Evolutionary conservation across 306 rosid genomes (phyloP).

Genomic region (Rosa lucieae): DNA sequence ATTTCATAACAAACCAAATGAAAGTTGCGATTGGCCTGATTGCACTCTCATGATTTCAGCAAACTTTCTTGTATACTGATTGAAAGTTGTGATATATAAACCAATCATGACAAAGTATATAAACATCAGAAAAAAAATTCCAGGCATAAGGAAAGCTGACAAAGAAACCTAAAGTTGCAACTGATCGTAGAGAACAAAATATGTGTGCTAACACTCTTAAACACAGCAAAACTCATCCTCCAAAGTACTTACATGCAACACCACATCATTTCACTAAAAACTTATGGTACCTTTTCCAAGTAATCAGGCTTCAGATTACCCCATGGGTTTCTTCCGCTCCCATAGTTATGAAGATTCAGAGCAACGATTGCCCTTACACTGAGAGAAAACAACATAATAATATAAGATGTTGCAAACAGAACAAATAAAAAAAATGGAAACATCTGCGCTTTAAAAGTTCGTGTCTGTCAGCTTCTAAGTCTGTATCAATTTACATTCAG

Average conservation of each 20-base stretch:
- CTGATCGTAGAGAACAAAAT: background rate
- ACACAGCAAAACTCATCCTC: slow-evolving; percentile 3
- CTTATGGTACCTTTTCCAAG: slow-evolving; percentile 75
- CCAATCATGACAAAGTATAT: background rate
- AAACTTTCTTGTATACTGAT: background rate
- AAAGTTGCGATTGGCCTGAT: background rate
- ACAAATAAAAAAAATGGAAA: background rate
- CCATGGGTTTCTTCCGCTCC: slow-evolving; percentile 99
- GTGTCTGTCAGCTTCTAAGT: background rate
- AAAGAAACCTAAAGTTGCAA: background rate
- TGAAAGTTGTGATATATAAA: background rate
- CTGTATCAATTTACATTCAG: background rate
- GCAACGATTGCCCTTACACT: slow-evolving; percentile 96
- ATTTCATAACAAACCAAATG: background rate
- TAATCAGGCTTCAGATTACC: slow-evolving; percentile 82
- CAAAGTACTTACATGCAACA: background rate
- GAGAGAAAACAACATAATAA: slow-evolving; percentile 35
- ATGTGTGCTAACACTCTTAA: background rate
- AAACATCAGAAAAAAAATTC: background rate
- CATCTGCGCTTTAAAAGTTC: background rate
- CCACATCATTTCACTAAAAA: slow-evolving; percentile 12
- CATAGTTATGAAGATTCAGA: slow-evolving; percentile 92
- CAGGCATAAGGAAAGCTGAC: background rate
- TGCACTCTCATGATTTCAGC: background rate
- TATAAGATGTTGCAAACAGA: slow-evolving; percentile 16